These are phyloP conservation scores for Xerocomus spinulosus DNA, from an alignment of 768 basidiomycete genomes.

Conservation along the genomic window DNA sequence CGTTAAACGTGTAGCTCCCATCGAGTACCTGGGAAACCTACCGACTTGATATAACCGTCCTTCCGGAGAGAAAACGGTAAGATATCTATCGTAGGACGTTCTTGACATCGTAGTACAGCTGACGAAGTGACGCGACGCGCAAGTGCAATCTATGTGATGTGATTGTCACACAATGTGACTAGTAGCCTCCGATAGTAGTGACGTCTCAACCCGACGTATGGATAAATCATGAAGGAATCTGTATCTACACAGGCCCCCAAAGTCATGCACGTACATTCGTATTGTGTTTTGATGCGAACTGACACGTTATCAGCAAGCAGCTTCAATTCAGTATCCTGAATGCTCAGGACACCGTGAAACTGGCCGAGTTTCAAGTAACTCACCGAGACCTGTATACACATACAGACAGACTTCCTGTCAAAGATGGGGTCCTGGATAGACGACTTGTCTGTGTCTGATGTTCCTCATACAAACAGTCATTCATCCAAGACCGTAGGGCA, in stretches of 20 bases:
- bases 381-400: slow-evolving; percentile 88
- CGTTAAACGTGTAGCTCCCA: neutral
- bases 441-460: slow-evolving; percentile 59
- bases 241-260: slow-evolving; percentile 77
- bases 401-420: slow-evolving; percentile 78
- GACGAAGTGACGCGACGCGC: slow-evolving; percentile 53
- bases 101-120: slow-evolving; percentile 73
- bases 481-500: slow-evolving; percentile 55
- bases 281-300: neutral
- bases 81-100: slow-evolving; percentile 93
- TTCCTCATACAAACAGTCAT: neutral
- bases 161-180: slow-evolving; percentile 31
- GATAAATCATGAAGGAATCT: slow-evolving; percentile 61
- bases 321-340: slow-evolving; percentile 93
- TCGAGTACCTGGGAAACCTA: slow-evolving; percentile 35
- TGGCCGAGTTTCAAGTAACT: slow-evolving; percentile 95
- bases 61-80: slow-evolving; percentile 96
- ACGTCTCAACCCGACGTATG: neutral
- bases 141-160: slow-evolving; percentile 40
- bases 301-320: slow-evolving; percentile 62
- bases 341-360: slow-evolving; percentile 91
- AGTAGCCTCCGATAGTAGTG: no score
- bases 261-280: slow-evolving; percentile 57
- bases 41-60: slow-evolving; percentile 99
- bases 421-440: slow-evolving; percentile 89